phyloP scores from a whole-genome alignment of 208 protist genomes.

The Wallacemonas collosoma region DNA sequence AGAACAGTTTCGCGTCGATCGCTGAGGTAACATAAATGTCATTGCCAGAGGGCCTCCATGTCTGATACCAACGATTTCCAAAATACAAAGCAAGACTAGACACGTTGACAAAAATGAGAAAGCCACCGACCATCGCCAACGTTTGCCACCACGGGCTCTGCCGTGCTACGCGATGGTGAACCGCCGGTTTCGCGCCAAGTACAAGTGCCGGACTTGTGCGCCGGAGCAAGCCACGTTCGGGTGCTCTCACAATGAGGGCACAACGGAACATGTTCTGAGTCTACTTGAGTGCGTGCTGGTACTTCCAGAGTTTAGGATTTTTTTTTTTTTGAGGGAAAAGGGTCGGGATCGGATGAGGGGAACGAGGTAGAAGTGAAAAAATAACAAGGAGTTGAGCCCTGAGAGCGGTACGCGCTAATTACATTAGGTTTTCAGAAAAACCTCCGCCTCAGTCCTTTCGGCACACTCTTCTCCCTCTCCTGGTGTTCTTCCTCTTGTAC shows the following conservation, averaged over 20 bases:
- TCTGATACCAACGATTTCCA: constrained; percentile 72
- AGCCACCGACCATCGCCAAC: constrained; percentile 58
- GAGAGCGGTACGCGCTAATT: too few relatives aligned
- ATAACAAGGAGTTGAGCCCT: too few relatives aligned
- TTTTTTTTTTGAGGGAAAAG: too few relatives aligned
- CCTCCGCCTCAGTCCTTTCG: too few relatives aligned
- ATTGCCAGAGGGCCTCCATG: constrained; percentile 71
- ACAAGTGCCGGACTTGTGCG: constrained; percentile 13
- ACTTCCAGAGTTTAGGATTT: too few relatives aligned
- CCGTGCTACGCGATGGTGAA: constrained; percentile 74
- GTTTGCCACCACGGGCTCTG: constrained; percentile 88
- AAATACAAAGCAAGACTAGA: constrained; percentile 57
- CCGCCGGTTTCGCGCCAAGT: constrained; percentile 41
- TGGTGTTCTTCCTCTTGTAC: too few relatives aligned
- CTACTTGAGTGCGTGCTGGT: not conserved
- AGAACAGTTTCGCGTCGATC: constrained; percentile 77
- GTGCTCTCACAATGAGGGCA: constrained; percentile 23
- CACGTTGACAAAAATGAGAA: constrained; percentile 75
- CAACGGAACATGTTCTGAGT: constrained; percentile 19
- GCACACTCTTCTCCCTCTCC: too few relatives aligned
- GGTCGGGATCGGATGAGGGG: too few relatives aligned
- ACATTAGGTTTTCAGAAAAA: too few relatives aligned
- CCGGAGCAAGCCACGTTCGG: constrained; percentile 13
- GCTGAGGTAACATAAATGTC: constrained; percentile 50
- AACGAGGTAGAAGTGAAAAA: too few relatives aligned